These are phyloP conservation scores for Aechmea fasciata DNA, from an alignment of 176 grass and related monocot species.

Conservation along the genomic window DNA sequence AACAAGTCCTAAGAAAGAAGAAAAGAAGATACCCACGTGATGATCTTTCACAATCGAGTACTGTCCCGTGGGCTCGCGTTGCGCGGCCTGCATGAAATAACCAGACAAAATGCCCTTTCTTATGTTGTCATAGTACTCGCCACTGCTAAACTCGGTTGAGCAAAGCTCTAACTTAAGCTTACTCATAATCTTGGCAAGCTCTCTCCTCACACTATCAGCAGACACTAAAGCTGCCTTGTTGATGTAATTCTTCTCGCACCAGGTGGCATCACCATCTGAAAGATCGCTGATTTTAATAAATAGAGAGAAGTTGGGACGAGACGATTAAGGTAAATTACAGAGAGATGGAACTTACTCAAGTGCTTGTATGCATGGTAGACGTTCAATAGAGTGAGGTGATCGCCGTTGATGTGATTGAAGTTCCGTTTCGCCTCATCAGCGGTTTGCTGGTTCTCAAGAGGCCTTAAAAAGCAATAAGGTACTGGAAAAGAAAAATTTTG, in stretches of 20 bases:
- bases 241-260: constrained; percentile 21
- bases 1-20: too few species aligned
- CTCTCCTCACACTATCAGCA: constrained; percentile 5
- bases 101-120: constrained; percentile 15
- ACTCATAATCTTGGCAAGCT: constrained; percentile 3
- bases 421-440: constrained; percentile 9
- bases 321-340: neutral
- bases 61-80: neutral
- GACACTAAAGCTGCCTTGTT: constrained; percentile 8
- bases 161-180: constrained; percentile 4
- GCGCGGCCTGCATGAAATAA: constrained; percentile 22
- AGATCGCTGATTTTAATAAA: neutral
- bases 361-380: constrained; percentile 15
- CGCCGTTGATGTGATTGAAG: constrained; percentile 15
- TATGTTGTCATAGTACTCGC: neutral
- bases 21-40: constrained; percentile 3
- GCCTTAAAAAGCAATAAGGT: constrained; percentile 20
- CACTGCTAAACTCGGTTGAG: constrained; percentile 2
- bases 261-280: constrained; percentile 14
- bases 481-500: constrained; percentile 4
- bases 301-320: neutral
- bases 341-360: constrained; percentile 8
- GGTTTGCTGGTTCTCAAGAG: constrained; percentile 12
- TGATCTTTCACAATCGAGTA: constrained; percentile 8
- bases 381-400: constrained; percentile 25